Evolutionary conservation across 768 basidiomycete species (phyloP), one percentile per base, ranked within the genome.

Genomic region (Suillus hirtellus): DNA sequence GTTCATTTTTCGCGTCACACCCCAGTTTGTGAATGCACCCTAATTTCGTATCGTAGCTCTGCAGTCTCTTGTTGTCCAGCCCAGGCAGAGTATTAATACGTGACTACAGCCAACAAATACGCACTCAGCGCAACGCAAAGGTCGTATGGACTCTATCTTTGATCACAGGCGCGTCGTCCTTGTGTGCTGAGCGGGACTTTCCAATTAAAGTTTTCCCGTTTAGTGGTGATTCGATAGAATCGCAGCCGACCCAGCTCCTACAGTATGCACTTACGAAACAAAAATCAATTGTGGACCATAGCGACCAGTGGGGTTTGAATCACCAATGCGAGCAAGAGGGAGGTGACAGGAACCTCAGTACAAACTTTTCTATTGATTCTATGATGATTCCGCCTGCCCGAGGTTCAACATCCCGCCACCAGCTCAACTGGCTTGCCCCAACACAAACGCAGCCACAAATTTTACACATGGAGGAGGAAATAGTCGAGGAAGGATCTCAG

Each of bases 211-310:
- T 62, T 52, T 61, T 35, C 31, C 59, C 60, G 35, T 64, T 64
- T 63, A 86, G 84, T 63, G 86, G 84, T 70, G 81, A 81, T 68
- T 62, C 72, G 31, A 76, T 72, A 27, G 79, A 80, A 65, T 83
- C 85, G n/a, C 86, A 88, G 65, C 78, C 86, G 6, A 83, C 83
- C 21, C 82, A 86, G 61, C 68, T 87, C 46, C 71, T 88, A 58
- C 73, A 80, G 59, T 77, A 82, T 62, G 78, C 84, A 8, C 67
- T 87, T 24, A 73, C 75, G 49, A 60, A n/a, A 60, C 61, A 47
- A 62, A 65, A 69, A 40, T 64, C 56, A 69, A 44, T 65, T 54
- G 66, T 56, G 60, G 69, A 69, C 59, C 67, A 63, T 40, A 12
- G 35, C 55, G 60, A 40, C 38, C 52, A 66, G 8, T 38, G 63